These are phyloP conservation scores for Taphrina communis DNA, from an alignment of 1,139 yeast species.

Conservation along the genomic window DNA sequence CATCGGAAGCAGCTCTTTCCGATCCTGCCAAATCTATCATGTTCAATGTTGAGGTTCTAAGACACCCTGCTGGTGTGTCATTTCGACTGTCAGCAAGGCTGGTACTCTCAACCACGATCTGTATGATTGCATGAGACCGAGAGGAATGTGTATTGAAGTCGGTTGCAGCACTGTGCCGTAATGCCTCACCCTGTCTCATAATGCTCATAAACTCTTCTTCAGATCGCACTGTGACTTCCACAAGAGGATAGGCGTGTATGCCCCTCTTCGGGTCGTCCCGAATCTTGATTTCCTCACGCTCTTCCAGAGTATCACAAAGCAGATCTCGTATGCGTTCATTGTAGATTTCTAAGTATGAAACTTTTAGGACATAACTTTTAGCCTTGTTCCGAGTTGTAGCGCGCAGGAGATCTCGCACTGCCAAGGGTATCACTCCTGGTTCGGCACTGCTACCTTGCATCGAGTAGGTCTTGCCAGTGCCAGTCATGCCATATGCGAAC, in stretches of 20 bases:
- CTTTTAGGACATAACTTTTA: constrained; percentile 57
- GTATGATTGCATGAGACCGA: constrained; percentile 88
- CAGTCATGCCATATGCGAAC: constrained; percentile 95
- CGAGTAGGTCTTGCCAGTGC: constrained; percentile 91
- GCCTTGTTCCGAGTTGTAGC: constrained; percentile 53
- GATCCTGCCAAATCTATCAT: constrained; percentile 95
- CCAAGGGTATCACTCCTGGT: constrained; percentile 79
- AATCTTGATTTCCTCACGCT: constrained; percentile 63
- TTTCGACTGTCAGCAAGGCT: constrained; percentile 49
- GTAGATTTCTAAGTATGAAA: constrained; percentile 85
- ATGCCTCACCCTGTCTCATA: constrained; percentile 71
- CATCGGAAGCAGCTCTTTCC: constrained; percentile 82
- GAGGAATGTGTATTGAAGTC: constrained; percentile 84
- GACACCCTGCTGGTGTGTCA: constrained; percentile 51
- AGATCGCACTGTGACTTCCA: constrained; percentile 62
- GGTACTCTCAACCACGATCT: constrained; percentile 62
- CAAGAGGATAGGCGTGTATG: constrained; percentile 76
- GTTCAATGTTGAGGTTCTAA: constrained; percentile 65
- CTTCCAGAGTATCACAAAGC: constrained; percentile 51
- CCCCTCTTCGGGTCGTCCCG: constrained; percentile 78
- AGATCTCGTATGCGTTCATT: constrained; percentile 84
- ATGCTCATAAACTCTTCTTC: constrained; percentile 66
- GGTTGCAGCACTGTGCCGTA: constrained; percentile 83
- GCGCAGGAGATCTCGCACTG: constrained; percentile 69
- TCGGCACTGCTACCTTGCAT: constrained; percentile 77